Evolutionary conservation across 805 yeast genomes (phyloP).

Genomic region (Ogataea allantospora): DNA sequence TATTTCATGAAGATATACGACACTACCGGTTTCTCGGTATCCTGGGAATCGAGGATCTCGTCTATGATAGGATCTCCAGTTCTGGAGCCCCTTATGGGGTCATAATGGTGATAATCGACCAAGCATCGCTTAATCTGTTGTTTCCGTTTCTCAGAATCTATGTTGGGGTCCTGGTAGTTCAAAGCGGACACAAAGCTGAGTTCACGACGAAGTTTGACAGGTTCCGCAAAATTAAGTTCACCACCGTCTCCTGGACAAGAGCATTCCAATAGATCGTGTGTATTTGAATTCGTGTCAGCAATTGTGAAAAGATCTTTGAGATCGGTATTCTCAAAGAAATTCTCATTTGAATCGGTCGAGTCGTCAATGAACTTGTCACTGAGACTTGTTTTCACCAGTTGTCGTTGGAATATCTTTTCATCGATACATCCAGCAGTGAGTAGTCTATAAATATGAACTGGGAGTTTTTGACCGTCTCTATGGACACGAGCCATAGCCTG

Average conservation of each 20-base stretch:
- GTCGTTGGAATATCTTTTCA: slow-evolving; percentile 92
- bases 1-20: slow-evolving; percentile 42
- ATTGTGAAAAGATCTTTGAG: slow-evolving; percentile 73
- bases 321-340: slow-evolving; percentile 67
- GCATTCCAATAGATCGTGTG: slow-evolving; percentile 76
- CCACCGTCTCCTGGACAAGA: slow-evolving; percentile 58
- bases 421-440: slow-evolving; percentile 89
- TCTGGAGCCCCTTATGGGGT: slow-evolving; percentile 37
- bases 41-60: slow-evolving; percentile 26
- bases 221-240: slow-evolving; percentile 15
- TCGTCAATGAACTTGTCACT: slow-evolving; percentile 66
- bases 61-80: slow-evolving; percentile 27
- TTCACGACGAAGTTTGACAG: slow-evolving; percentile 3
- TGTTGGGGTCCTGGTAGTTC: slow-evolving; percentile 33
- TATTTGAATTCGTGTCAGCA: slow-evolving; percentile 52
- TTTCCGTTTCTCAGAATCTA: slow-evolving; percentile 34
- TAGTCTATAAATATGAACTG: slow-evolving; percentile 78
- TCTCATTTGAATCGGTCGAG: slow-evolving; percentile 46
- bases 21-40: slow-evolving; percentile 28
- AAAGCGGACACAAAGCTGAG: slow-evolving; percentile 58
- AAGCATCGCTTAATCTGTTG: slow-evolving; percentile 57
- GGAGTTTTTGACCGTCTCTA: slow-evolving; percentile 84
- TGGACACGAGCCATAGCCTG: slow-evolving; percentile 97
- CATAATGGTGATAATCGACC: slow-evolving; percentile 59
- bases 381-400: slow-evolving; percentile 75